Evolutionary conservation across 2,329 filamentous ascomycete species (phyloP), one percentile per base, ranked within the genome.

Genomic region (Diaporthe vaccinii): DNA sequence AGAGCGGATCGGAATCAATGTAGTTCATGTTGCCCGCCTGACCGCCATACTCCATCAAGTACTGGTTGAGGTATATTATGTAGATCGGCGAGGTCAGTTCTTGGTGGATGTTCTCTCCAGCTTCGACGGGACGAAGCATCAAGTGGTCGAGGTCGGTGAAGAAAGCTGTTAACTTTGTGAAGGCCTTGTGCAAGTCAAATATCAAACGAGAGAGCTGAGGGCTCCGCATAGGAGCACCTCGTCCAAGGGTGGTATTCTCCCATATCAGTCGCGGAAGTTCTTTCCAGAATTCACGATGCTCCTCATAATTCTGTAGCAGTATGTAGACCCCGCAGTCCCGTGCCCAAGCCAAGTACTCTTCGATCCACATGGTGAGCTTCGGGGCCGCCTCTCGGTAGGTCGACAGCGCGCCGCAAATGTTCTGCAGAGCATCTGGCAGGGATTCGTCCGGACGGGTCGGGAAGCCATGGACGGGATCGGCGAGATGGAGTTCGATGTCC

Each of bases 261-360:
- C 82, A 85, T 25, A 91, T 83, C 14, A 92, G 78, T 0, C 88
- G 86, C 0, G 91, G 89, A 36, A 92, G 84, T 3, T 80, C 76
- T 44, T 81, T 77, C 91, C 91, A 93, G 77, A 92, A 88, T 4
- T 83, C 79, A 46, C 80, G 83, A 74, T 91, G 83, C 44, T 83
- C 82, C 22, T 81, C 81, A 73, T 85, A 88, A 2, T 86, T 86
- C 36, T 87, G 83, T n/a, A 85, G 80, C 8, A 86, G 83, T 4
- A 79, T 78, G 15, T 83, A 80, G 34, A 82, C 79, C 4, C 84
- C 79, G 25, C 83, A 82, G 28, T 79, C 78, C 46, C 79, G 80
- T 49, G 85, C 84, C 77, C 85, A 88, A 31, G 76, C 77, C 31
- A 91, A 78, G 79, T 87, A 91, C 22, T 80, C 82, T 10, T 86